Percentiles rank a stretch among this genome's conserved stretches.
Conservation (phyloP, 2,329 filamentous ascomycete species). For the Verticillium zaregamsianum region DNA sequence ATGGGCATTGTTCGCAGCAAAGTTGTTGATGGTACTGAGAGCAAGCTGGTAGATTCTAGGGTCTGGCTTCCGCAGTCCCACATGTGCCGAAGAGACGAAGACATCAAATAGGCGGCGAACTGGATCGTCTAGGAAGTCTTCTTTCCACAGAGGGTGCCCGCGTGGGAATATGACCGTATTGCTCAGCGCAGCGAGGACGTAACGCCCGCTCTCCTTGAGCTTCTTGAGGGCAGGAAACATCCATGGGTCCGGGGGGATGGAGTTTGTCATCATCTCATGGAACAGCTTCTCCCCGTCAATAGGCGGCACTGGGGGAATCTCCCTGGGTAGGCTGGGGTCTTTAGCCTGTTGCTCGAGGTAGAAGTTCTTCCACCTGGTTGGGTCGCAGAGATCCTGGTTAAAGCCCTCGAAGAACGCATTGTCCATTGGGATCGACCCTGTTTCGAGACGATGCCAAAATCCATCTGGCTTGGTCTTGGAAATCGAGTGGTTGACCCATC, state of each 20-base stretch:
- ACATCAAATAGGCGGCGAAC: slow-evolving; percentile 73
- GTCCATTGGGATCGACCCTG: slow-evolving; percentile 75
- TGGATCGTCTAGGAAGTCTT: slow-evolving; percentile 48
- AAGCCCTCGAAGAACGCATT: slow-evolving; percentile 72
- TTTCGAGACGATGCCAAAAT: slow-evolving; percentile 84
- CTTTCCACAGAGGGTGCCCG: slow-evolving; percentile 61
- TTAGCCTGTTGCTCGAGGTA: slow-evolving; percentile 40
- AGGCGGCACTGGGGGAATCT: slow-evolving; percentile 60
- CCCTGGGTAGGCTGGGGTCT: slow-evolving; percentile 31
- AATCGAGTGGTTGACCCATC: slow-evolving; percentile 91
- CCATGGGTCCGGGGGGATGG: slow-evolving; percentile 71
- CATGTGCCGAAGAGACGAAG: slow-evolving; percentile 81
- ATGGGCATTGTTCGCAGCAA: slow-evolving; percentile 47
- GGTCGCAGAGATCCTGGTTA: slow-evolving; percentile 65
- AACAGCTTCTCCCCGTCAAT: slow-evolving; percentile 80
- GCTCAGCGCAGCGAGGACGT: slow-evolving; percentile 75
- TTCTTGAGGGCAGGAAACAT: slow-evolving; percentile 79
- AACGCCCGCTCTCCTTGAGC: slow-evolving; percentile 60
- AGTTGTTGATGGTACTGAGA: slow-evolving; percentile 60
- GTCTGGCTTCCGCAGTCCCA: slow-evolving; percentile 85
- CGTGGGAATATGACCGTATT: slow-evolving; percentile 87
- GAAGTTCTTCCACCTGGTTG: slow-evolving; percentile 66
- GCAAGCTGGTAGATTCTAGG: slow-evolving; percentile 75
- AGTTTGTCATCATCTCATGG: slow-evolving; percentile 82
- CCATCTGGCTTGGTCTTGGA: slow-evolving; percentile 73